These are phyloP conservation scores for Lentinus polychrous DNA, from an alignment of 1,284 basidiomycete species.

Conservation along the genomic window DNA sequence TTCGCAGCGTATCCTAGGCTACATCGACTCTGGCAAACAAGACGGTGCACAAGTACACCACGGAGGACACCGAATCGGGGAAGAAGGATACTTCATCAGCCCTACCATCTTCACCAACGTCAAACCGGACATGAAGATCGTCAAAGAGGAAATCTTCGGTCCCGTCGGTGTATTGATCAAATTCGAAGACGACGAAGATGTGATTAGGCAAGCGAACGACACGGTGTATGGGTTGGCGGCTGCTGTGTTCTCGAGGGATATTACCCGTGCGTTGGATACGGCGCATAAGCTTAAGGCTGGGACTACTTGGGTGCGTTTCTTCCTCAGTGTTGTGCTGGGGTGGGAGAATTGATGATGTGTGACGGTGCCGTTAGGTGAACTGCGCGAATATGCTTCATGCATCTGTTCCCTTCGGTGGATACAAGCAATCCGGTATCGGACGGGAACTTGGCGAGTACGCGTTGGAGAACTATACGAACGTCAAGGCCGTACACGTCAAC, in stretches of 20 bases:
- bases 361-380: slow-evolving; percentile 47
- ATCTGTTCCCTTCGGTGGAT: slow-evolving; percentile 81
- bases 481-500: slow-evolving; percentile 85
- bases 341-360: slow-evolving; percentile 4
- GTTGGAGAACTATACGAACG: slow-evolving; percentile 66
- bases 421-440: slow-evolving; percentile 81
- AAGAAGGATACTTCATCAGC: slow-evolving; percentile 69
- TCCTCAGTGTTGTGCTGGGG: slow-evolving; percentile 4
- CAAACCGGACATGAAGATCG: slow-evolving; percentile 78
- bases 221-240: slow-evolving; percentile 77
- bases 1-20: slow-evolving; percentile 74
- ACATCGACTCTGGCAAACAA: slow-evolving; percentile 81
- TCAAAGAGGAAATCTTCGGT: slow-evolving; percentile 88
- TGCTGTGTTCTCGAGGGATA: slow-evolving; percentile 78
- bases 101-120: slow-evolving; percentile 88
- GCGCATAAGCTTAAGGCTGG: slow-evolving; percentile 80
- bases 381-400: slow-evolving; percentile 62
- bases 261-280: slow-evolving; percentile 69
- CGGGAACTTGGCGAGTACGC: slow-evolving; percentile 84
- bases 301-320: slow-evolving; percentile 54
- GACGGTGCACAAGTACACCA: slow-evolving; percentile 77
- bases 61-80: slow-evolving; percentile 73
- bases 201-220: slow-evolving; percentile 79
- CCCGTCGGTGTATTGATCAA: slow-evolving; percentile 75
- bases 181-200: slow-evolving; percentile 58